Conservation (phyloP, 192 early-diverging fungal species). For the Lobosporangium transversale region DNA sequence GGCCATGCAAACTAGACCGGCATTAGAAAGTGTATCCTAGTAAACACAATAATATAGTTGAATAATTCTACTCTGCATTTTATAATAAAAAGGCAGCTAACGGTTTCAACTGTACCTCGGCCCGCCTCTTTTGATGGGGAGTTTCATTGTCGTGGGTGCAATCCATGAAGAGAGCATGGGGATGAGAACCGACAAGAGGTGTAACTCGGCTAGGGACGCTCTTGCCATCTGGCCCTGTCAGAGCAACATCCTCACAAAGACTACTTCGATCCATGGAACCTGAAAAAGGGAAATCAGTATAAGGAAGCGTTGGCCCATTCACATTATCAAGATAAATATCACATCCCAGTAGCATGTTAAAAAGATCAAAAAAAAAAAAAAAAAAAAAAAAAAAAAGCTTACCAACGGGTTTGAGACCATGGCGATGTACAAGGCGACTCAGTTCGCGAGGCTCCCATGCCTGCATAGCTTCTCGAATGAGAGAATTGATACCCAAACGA, state of each 20-base stretch:
- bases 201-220: constrained; percentile 64
- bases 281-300: constrained; percentile 31
- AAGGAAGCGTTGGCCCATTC: too few species aligned
- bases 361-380: too few species aligned
- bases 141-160: constrained; percentile 99
- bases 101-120: constrained; percentile 59
- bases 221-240: constrained; percentile 55
- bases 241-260: constrained; percentile 56
- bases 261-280: constrained; percentile 83
- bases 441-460: constrained; percentile 94
- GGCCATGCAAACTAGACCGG: constrained; percentile 89
- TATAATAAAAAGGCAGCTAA: too few species aligned
- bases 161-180: constrained; percentile 98
- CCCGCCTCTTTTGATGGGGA: constrained; percentile 89
- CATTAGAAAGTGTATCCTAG: constrained; percentile 90
- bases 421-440: constrained; percentile 87
- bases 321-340: constrained; percentile 11
- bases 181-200: constrained; percentile 78
- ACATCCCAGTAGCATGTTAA: not conserved
- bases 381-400: too few species aligned
- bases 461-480: constrained; percentile 98
- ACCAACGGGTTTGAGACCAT: constrained; percentile 93
- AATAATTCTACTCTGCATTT: too few species aligned
- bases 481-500: constrained; percentile 93
- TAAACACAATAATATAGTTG: not conserved